A percentile compares a stretch with the other conserved stretches of the same genome.
phyloP scores from a whole-genome alignment of 192 early-diverging fungal species.

The Entomortierella lignicola region DNA sequence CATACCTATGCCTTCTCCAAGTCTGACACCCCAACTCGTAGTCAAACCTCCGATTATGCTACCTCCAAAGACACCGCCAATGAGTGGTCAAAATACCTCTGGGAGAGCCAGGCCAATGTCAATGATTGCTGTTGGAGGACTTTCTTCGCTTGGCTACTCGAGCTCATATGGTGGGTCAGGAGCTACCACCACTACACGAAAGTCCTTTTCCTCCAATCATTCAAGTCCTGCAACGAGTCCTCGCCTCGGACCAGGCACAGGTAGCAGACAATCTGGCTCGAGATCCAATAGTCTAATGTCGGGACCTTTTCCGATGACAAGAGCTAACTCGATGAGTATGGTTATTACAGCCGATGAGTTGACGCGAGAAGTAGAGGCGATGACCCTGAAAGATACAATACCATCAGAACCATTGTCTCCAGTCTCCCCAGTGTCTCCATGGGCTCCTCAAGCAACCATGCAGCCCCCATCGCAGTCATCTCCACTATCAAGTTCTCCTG shows the following conservation, averaged over 20 bases:
- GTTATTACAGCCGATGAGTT: constrained; percentile 1
- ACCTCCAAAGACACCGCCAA: constrained; percentile 46
- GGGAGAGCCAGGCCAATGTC: constrained; percentile 44
- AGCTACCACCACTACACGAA: background rate
- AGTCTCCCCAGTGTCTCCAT: constrained; percentile 16
- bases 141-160: constrained; percentile 20
- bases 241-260: constrained; percentile 29
- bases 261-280: constrained; percentile 6
- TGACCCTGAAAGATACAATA: background rate
- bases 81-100: constrained; percentile 46
- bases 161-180: constrained; percentile 20
- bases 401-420: constrained; percentile 14
- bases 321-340: constrained; percentile 30
- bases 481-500: constrained; percentile 22
- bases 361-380: background rate
- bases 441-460: constrained; percentile 1
- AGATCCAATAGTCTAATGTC: constrained; percentile 45
- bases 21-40: constrained; percentile 40
- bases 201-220: constrained; percentile 34
- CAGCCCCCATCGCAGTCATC: constrained; percentile 5
- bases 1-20: constrained; percentile 30
- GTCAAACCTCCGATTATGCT: constrained; percentile 53
- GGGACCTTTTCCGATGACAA: constrained; percentile 32
- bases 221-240: constrained; percentile 50
- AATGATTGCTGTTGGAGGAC: constrained; percentile 19